Conservation (phyloP, 2,329 filamentous ascomycete genomes). For the Eutypa lata region DNA sequence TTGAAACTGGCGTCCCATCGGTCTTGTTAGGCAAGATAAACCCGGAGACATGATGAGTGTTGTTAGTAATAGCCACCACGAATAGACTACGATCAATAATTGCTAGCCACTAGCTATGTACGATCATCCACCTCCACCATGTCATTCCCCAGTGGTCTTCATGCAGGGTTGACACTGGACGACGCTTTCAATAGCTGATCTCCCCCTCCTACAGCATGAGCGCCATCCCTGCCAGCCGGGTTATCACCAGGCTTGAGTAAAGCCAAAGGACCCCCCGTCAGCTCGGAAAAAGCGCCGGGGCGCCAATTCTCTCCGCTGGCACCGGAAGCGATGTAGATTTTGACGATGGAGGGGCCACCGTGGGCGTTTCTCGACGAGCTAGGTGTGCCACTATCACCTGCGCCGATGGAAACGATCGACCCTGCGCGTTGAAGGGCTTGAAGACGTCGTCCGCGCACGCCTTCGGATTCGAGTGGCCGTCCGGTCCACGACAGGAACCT, state of each 20-base stretch:
- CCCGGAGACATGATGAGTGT: no score
- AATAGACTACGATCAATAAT: no score
- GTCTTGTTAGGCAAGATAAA: no score
- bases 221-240: not conserved
- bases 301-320: not conserved
- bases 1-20: no score
- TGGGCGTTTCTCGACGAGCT: not conserved
- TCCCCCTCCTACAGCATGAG: not conserved
- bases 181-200: no score
- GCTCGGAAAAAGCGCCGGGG: not conserved
- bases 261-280: not conserved
- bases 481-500: slow-evolving; percentile 22
- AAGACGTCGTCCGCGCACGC: slow-evolving; percentile 21
- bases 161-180: no score
- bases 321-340: not conserved
- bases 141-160: no score
- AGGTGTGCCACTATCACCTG: not conserved
- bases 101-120: no score
- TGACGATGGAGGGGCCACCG: not conserved
- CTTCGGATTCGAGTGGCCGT: slow-evolving; percentile 20
- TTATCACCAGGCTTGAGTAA: not conserved
- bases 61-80: no score
- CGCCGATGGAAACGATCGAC: slow-evolving; percentile 20
- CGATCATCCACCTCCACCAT: no score
- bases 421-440: slow-evolving; percentile 17